Evolutionary conservation across 2,329 filamentous ascomycete genomes (phyloP), one percentile per base, ranked within the genome.

Genomic region (Aspergillus brasiliensis): DNA sequence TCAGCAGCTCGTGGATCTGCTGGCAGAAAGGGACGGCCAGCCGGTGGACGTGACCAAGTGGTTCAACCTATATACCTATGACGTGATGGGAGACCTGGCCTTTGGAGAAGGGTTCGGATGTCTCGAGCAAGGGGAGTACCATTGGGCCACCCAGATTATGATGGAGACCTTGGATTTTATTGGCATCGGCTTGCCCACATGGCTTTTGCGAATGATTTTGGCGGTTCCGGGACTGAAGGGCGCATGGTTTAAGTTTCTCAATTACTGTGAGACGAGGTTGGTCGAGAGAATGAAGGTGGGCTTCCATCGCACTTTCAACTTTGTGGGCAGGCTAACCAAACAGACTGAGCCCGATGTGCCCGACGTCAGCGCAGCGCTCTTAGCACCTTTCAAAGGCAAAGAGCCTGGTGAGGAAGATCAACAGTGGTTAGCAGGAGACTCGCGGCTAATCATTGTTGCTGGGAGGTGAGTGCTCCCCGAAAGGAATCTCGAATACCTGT

Each of bases 21-120:
- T 80, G 7, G 57, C 58, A 3, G 65, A 52, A 65, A 72, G 55
- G 56, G 69, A 56, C 65, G 69, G 56, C 65, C 72, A 54, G 15
- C 25, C 62, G 3, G 60, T 82, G 7, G 69, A 79, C 51, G 67
- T 79, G 37, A 65, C 72, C 2, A 71, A 77, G 48, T 78, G 74
- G 65, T 77, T 79, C 60, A 76, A 73, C 25, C 34, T 82, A 76
- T 57, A 57, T 65, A 73, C 68, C 19, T 82, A 79, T 65, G 79
- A 81, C 64, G 71, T 80, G 23, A 80, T 81, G 75, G 77, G 79
- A 4, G 72, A 73, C 8, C 67, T 82, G 31, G 77, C 77, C 0
- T 82, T 82, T 64, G 78, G 58, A 5, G 19, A 52, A 11, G 34
- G 34, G 0, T 63, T 64, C 23, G 53, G 23, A 13, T 52, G 57